Base-by-base conservation (phyloP, 306 rosid genomes). In the Trifolium pratense region DNA sequence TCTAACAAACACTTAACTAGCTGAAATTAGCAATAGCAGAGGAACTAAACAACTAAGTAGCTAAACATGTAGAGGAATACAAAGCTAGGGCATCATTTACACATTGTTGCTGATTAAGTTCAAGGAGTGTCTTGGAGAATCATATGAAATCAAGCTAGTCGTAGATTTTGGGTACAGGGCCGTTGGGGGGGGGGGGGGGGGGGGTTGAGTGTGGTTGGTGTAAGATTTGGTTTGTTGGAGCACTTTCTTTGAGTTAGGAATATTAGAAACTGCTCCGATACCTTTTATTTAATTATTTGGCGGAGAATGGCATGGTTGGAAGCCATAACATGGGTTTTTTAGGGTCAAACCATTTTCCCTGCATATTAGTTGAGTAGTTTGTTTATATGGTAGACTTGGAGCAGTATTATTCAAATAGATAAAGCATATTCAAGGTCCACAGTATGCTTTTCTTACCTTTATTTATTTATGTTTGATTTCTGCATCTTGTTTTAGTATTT, bases 401-500 rank as follows among this genome's bases (percentile, higher is more conserved):
- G 56, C 59, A 23, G 42, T 68, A 72, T 43, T 5, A 64, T 72
- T 63, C 68, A 26, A n/a, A 51, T 56, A 18, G 51, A 10, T 37
- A 70, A 68, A 43, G 15, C 1, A 48, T 45, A 34, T 55, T 56
- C 70, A 43, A 45, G 51, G 40, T 57, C 67, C 32, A 53, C 59
- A 20, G 42, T 49, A 70, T 58, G 52, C 34, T 61, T 55, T 70
- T 61, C 31, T n/a, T 65, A 53, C 45, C 11, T 83, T 68, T 45
- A 46, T 70, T 51, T 71, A 26, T 76, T 18, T 21, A 49, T 39
- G 36, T 68, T 75, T 74, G 48, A 32, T 72, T 57, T 80, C 66
- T 70, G 85, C 81, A 5, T 78, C 82, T 68, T 76, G 83, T 70
- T 84, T 85, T 80, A 82, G 86, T 80, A 86, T 84, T 91, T 83